Percentiles rank a stretch among this genome's conserved stretches.
These are phyloP conservation scores for Kuraishia hungarica DNA, from an alignment of 805 yeast species.

Conservation along the genomic window DNA sequence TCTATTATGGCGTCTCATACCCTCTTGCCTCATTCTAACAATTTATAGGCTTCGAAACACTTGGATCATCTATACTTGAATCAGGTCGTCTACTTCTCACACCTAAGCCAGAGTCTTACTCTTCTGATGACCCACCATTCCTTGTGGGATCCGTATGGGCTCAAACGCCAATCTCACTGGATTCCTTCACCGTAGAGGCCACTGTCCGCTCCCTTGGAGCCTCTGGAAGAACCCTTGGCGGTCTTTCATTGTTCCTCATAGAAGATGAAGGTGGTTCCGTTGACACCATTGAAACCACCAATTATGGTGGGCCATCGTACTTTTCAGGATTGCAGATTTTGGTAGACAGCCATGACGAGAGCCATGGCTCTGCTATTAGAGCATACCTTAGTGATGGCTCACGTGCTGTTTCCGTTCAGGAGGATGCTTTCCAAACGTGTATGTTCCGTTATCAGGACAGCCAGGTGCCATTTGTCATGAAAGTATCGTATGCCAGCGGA, in stretches of 20 bases:
- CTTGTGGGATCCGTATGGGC: constrained; percentile 40
- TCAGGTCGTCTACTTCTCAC: constrained; percentile 50
- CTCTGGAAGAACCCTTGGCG: constrained; percentile 41
- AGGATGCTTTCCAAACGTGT: constrained; percentile 44
- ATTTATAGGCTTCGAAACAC: not conserved
- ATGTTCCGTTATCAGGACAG: constrained; percentile 54
- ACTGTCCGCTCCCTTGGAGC: constrained; percentile 56
- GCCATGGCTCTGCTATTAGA: constrained; percentile 42
- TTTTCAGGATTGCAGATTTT: constrained; percentile 61
- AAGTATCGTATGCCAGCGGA: constrained; percentile 46
- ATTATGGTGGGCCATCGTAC: constrained; percentile 46
- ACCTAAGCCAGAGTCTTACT: constrained; percentile 23
- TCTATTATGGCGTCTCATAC: too few species aligned
- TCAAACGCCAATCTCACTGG: constrained; percentile 17
- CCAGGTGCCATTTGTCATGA: constrained; percentile 61
- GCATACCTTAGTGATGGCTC: constrained; percentile 56
- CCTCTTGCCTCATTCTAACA: too few species aligned
- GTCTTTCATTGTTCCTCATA: constrained; percentile 51
- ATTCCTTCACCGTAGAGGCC: constrained; percentile 40
- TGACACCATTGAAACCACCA: constrained; percentile 20
- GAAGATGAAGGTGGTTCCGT: constrained; percentile 15
- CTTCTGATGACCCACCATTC: constrained; percentile 14
- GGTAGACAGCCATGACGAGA: constrained; percentile 39
- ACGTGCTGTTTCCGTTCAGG: constrained; percentile 17
- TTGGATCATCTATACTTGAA: constrained; percentile 29